phyloP scores from a whole-genome alignment of 257 asterid species.

The Perilla frutescens region DNA sequence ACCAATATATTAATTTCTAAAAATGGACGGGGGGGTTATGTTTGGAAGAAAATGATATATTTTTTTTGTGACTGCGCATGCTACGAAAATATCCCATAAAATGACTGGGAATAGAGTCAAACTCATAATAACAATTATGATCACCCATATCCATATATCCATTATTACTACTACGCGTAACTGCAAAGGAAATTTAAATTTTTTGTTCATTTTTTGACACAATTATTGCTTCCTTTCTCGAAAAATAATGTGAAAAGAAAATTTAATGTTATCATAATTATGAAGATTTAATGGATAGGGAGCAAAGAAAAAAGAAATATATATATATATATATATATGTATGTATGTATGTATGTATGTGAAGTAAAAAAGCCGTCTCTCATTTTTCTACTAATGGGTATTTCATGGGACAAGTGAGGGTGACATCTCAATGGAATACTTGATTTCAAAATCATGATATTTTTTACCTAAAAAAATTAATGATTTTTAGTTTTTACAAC shows the following conservation, averaged over 20 bases:
- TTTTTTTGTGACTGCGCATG: slow-evolving; percentile 29
- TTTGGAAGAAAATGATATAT: too few species aligned
- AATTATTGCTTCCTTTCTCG: slow-evolving; percentile 32
- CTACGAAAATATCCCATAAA: slow-evolving; percentile 7
- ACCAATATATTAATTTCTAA: neutral
- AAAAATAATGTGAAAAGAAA: neutral
- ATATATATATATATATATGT: neutral
- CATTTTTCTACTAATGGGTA: neutral
- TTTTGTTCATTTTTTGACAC: slow-evolving; percentile 20
- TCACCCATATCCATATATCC: slow-evolving; percentile 17
- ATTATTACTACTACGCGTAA: slow-evolving; percentile 43
- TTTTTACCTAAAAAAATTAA: too few species aligned
- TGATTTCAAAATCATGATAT: slow-evolving; percentile 14
- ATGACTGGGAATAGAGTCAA: slow-evolving; percentile 24
- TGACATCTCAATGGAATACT: slow-evolving; percentile 15
- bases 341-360: too few species aligned
- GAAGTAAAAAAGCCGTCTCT: neutral
- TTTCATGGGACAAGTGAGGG: slow-evolving; percentile 10
- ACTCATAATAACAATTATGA: slow-evolving; percentile 27
- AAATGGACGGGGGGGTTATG: neutral
- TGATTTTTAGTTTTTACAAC: neutral
- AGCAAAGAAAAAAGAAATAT: neutral
- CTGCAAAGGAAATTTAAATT: slow-evolving; percentile 34
- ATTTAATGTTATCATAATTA: neutral
- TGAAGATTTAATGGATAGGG: neutral